These are phyloP conservation scores for Boletus sp. DNA, from an alignment of 768 basidiomycete species.

Conservation along the genomic window DNA sequence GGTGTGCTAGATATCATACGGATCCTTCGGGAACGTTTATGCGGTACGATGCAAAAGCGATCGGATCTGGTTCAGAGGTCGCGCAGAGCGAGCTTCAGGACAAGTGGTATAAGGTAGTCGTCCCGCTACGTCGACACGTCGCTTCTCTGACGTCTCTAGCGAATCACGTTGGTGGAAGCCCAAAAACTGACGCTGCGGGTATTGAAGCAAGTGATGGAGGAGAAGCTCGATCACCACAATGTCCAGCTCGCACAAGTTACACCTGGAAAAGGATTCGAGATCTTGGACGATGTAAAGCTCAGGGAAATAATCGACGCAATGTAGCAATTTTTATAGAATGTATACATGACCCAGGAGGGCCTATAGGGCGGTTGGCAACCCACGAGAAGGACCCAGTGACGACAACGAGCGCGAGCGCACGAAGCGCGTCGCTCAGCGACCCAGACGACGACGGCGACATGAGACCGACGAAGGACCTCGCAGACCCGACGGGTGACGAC, in stretches of 20 bases:
- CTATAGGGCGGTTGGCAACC: no score
- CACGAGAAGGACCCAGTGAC: no score
- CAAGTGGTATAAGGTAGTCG: slow-evolving; percentile 87
- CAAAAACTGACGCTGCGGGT: slow-evolving; percentile 84
- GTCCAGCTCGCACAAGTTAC: slow-evolving; percentile 98
- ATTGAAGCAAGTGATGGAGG: slow-evolving; percentile 99
- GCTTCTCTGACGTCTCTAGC: slow-evolving; percentile 45
- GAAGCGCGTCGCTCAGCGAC: no score
- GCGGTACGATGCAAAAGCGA: slow-evolving; percentile 96
- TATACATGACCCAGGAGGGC: no score
- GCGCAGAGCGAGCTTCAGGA: slow-evolving; percentile 97
- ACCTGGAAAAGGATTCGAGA: slow-evolving; percentile 78
- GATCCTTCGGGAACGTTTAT: slow-evolving; percentile 98
- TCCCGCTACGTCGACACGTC: background rate
- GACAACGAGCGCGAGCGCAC: no score
- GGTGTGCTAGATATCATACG: slow-evolving; percentile 79
- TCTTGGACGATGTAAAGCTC: slow-evolving; percentile 75
- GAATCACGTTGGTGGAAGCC: slow-evolving; percentile 88
- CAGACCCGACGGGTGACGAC: no score
- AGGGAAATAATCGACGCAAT: slow-evolving; percentile 85
- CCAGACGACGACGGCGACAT: no score
- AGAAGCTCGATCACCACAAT: slow-evolving; percentile 98
- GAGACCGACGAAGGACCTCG: no score
- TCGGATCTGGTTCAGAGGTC: slow-evolving; percentile 96
- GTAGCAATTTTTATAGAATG: slow-evolving; percentile 40